Conservation (phyloP, 2,329 filamentous ascomycete species). For the Alternaria consortialis region DNA sequence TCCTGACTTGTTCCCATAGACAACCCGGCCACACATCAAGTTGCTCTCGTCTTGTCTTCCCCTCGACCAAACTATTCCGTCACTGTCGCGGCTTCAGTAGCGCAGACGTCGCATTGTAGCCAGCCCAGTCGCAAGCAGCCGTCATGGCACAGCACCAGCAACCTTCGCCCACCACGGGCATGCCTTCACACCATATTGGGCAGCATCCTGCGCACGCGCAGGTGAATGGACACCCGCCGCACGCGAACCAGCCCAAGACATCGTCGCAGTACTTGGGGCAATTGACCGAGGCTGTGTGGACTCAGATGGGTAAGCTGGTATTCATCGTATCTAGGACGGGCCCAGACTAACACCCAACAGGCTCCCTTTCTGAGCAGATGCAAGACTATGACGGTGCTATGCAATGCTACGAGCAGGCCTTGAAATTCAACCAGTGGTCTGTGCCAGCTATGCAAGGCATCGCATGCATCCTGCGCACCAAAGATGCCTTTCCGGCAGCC, state of each 20-base stretch:
- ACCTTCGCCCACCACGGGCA: conserved; percentile 79
- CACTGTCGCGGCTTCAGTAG: conserved; percentile 20
- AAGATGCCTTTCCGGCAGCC: conserved; percentile 92
- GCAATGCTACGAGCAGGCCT: conserved; percentile 87
- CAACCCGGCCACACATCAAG: background rate
- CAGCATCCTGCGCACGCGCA: conserved; percentile 70
- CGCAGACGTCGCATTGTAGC: conserved; percentile 22
- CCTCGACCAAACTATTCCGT: conserved; percentile 15
- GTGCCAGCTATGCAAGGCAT: conserved; percentile 94
- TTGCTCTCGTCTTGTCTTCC: conserved; percentile 10
- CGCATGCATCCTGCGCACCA: conserved; percentile 86
- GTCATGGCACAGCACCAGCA: conserved; percentile 77
- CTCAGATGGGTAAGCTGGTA: conserved; percentile 79
- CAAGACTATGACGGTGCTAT: conserved; percentile 89
- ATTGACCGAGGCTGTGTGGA: conserved; percentile 89
- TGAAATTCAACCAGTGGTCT: conserved; percentile 87
- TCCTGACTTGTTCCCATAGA: conserved; percentile 4
- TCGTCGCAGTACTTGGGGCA: conserved; percentile 78
- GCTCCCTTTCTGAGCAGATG: conserved; percentile 85
- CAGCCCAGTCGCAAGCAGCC: conserved; percentile 15
- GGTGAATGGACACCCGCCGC: conserved; percentile 64
- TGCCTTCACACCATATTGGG: conserved; percentile 72
- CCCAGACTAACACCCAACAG: conserved; percentile 57
- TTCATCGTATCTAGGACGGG: conserved; percentile 20
- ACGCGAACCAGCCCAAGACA: conserved; percentile 66